Conservation (phyloP, 2,329 filamentous ascomycete genomes). For the Fusarium setosum region DNA sequence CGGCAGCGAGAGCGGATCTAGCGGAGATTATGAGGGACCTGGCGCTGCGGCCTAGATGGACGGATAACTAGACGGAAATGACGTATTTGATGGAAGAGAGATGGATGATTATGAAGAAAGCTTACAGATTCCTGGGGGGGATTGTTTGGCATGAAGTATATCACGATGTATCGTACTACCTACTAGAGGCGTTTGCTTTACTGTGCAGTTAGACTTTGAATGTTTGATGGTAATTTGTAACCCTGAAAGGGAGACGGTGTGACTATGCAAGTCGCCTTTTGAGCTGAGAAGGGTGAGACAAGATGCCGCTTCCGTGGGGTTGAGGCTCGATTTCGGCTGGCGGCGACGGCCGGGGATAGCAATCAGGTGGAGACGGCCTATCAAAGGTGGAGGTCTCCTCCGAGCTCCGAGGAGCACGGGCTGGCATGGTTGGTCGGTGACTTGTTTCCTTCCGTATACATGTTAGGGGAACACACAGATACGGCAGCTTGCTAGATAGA, state of each 20-base stretch:
- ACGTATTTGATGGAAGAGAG: constrained; percentile 31
- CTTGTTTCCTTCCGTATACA: neutral
- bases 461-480: neutral
- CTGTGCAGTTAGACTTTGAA: constrained; percentile 37
- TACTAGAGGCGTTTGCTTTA: constrained; percentile 40
- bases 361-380: constrained; percentile 38
- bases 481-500: neutral
- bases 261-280: neutral
- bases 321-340: too few species aligned
- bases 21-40: constrained; percentile 54
- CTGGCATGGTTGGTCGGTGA: constrained; percentile 1
- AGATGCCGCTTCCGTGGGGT: too few species aligned
- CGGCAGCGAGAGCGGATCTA: constrained; percentile 54
- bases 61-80: constrained; percentile 19
- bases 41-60: constrained; percentile 53
- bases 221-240: constrained; percentile 25
- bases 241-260: neutral
- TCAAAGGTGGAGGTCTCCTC: constrained; percentile 27
- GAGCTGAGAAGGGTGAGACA: too few species aligned
- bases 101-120: constrained; percentile 40
- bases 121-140: constrained; percentile 32
- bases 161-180: constrained; percentile 42
- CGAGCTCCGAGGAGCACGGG: constrained; percentile 6
- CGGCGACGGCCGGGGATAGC: constrained; percentile 39
- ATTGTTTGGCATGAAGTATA: constrained; percentile 39